Evolutionary conservation across 2,329 filamentous ascomycete genomes (phyloP), one percentile per base, ranked within the genome.

Genomic region (Apiospora sp.): DNA sequence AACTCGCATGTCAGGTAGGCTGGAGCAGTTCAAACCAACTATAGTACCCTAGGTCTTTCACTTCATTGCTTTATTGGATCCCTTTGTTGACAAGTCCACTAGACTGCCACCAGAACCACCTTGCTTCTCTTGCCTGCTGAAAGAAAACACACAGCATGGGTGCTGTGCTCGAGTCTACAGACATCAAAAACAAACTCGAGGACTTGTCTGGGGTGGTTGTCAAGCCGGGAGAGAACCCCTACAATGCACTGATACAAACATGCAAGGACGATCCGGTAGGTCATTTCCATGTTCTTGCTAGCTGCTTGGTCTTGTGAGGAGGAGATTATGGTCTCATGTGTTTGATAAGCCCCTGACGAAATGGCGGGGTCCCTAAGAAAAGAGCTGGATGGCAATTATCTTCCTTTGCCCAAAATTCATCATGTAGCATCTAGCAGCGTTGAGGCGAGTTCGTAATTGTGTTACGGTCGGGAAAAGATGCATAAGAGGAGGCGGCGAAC

Each of bases 211-310:
- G 88, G 19, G 81, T 89, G 68, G 79, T 82, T 27, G 77, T 86
- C 72, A 80, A 84, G 75, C 85, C 87, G 0, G 88, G 87, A 67
- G 88, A 90, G 79, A 97, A 96, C 76, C 94, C 94, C 0, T 96
- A 95, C 80, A 87, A 93, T 76, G 90, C 91, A 24, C 84, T 97
- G 73, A 93, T 97, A 73, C 82, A 87, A 58, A 88, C 89, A 13
- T 94, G 92, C 79, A 83, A 91, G 68, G 85, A 92, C 80, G 86
- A 94, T 76, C 84, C 91, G 71, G 94, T 96, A 86, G 79, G 87
- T 82, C 75, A 27, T 30, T 27, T 71, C 71, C 71, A 67, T 44
- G 41, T 68, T 48, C 75, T 64, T 67, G 19, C 43, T 49, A 22
- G 64, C 27, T n/a, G 12, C 19, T 10, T 7, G 34, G 16, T n/a